phyloP scores from a whole-genome alignment of 1,284 basidiomycete species.

The Porodaedalea pini region DNA sequence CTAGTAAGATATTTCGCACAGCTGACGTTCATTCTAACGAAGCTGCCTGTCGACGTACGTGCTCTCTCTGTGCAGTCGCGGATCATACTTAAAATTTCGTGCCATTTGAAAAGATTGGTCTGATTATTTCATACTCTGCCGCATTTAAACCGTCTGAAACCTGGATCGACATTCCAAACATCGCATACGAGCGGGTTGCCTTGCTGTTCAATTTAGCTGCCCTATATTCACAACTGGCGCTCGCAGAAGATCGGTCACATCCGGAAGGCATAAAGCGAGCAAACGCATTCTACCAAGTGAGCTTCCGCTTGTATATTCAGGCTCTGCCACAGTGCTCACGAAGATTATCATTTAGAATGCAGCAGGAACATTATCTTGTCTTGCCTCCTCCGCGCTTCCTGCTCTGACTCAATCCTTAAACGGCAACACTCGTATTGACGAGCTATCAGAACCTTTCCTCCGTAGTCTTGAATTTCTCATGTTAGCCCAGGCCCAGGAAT shows the following conservation, averaged over 20 bases:
- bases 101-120: constrained; percentile 55
- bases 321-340: constrained; percentile 7
- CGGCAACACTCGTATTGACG: constrained; percentile 52
- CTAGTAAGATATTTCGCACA: constrained; percentile 82
- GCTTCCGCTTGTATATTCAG: constrained; percentile 25
- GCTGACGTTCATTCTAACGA: constrained; percentile 72
- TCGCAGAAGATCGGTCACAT: constrained; percentile 63
- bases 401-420: constrained; percentile 49
- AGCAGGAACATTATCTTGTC: constrained; percentile 71
- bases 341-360: constrained; percentile 51
- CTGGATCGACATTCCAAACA: constrained; percentile 64
- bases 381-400: constrained; percentile 57
- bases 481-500: constrained; percentile 95
- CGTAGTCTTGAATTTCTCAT: constrained; percentile 72
- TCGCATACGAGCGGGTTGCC: constrained; percentile 75
- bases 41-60: constrained; percentile 65
- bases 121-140: constrained; percentile 74
- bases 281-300: constrained; percentile 67
- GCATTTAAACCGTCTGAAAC: constrained; percentile 57
- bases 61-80: constrained; percentile 21
- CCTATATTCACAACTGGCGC: constrained; percentile 72
- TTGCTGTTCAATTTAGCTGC: constrained; percentile 84
- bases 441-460: constrained; percentile 65
- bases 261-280: constrained; percentile 78
- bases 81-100: background rate